A percentile compares a stretch with the other conserved stretches of the same genome.
Conservation (phyloP, 2,329 filamentous ascomycete genomes). For the Exophiala spinifera region DNA sequence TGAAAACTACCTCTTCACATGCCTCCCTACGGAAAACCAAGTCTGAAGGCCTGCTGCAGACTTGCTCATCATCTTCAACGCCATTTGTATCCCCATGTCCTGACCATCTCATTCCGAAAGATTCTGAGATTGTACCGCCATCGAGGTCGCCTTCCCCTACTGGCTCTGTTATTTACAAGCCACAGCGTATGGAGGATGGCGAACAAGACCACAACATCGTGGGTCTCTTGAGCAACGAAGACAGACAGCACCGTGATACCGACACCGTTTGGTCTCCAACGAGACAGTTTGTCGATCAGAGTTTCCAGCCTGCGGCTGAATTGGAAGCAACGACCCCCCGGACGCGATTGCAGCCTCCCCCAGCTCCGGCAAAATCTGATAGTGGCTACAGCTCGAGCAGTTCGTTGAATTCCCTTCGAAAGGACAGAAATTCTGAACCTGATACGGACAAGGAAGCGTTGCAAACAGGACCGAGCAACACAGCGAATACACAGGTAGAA, state of each 20-base stretch:
- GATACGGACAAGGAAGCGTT: neutral
- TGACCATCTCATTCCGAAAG: neutral
- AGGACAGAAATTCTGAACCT: neutral
- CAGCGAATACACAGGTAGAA: neutral
- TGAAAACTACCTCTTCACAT: constrained; percentile 2
- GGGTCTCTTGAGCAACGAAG: neutral
- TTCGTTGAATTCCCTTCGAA: constrained; percentile 22
- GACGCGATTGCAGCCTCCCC: constrained; percentile 7
- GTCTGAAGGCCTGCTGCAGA: constrained; percentile 18
- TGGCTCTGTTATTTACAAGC: constrained; percentile 17
- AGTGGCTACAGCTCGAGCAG: constrained; percentile 30
- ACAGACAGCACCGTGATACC: constrained; percentile 3
- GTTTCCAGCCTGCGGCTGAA: constrained; percentile 20
- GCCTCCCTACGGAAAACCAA: constrained; percentile 11
- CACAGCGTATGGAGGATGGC: neutral
- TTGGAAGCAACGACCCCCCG: constrained; percentile 14
- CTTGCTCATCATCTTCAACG: constrained; percentile 8
- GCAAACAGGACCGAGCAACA: neutral
- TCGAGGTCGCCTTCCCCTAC: constrained; percentile 12
- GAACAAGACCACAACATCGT: neutral
- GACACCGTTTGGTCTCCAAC: constrained; percentile 15
- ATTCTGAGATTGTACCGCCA: constrained; percentile 1
- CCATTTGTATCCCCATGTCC: constrained; percentile 3
- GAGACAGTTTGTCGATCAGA: constrained; percentile 5
- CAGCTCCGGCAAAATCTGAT: constrained; percentile 22